These are phyloP conservation scores for Colletotrichum siamense DNA, from an alignment of 2,329 filamentous ascomycete species.

Conservation along the genomic window DNA sequence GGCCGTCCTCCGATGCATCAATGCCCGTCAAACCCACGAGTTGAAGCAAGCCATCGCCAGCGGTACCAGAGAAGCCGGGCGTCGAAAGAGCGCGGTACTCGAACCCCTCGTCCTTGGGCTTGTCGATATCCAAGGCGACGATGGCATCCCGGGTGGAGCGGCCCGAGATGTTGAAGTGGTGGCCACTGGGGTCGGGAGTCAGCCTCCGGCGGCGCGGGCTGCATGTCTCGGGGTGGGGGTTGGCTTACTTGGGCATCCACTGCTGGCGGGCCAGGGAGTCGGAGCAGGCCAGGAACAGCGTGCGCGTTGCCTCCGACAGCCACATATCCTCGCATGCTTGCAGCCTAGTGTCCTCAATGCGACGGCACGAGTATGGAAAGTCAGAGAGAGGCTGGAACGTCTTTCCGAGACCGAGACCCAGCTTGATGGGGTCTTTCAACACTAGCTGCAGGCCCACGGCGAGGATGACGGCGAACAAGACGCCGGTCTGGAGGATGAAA, in stretches of 20 bases:
- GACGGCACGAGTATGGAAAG: constrained; percentile 33
- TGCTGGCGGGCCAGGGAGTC: constrained; percentile 21
- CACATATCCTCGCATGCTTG: constrained; percentile 37
- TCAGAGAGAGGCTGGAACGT: constrained; percentile 29
- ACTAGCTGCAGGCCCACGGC: constrained; percentile 24
- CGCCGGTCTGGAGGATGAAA: constrained; percentile 8
- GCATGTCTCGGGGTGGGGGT: not conserved
- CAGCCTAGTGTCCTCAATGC: constrained; percentile 29
- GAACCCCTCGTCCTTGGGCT: constrained; percentile 24
- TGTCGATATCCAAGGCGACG: constrained; percentile 37
- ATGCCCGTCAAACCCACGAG: constrained; percentile 34
- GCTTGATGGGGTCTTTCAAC: constrained; percentile 23
- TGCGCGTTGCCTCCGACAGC: constrained; percentile 32
- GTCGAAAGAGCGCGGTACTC: constrained; percentile 28
- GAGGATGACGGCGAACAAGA: constrained; percentile 19
- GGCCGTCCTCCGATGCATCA: constrained; percentile 24
- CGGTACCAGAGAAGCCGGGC: constrained; percentile 31
- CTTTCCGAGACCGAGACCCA: constrained; percentile 28
- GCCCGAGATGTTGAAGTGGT: constrained; percentile 29
- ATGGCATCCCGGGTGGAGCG: constrained; percentile 36
- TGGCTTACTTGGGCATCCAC: constrained; percentile 32
- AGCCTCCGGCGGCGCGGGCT: not conserved
- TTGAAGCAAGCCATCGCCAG: constrained; percentile 33
- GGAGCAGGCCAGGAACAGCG: constrained; percentile 35
- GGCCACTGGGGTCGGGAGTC: not conserved